Conservation (phyloP, 169 alveolate genomes). For the Plasmodium vivax region DNA sequence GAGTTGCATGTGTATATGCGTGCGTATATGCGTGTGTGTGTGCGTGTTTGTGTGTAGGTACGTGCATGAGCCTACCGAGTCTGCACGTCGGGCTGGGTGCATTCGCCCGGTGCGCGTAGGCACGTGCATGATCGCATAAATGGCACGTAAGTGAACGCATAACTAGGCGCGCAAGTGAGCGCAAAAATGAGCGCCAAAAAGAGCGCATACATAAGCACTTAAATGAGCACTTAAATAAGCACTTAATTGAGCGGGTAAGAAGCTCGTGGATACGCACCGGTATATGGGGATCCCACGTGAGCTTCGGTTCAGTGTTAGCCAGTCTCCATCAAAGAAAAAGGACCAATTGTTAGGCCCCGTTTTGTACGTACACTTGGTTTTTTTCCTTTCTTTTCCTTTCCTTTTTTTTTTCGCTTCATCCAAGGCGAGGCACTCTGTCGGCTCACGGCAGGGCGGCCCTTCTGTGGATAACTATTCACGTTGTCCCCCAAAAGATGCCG, state of each 20-base stretch:
- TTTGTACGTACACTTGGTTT: constrained; percentile 1
- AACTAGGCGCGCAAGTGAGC: not conserved
- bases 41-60: constrained; percentile 2
- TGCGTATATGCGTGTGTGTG: not conserved
- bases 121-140: not conserved
- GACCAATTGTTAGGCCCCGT: not conserved
- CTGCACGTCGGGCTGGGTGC: not conserved
- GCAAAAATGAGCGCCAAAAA: not conserved
- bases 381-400: constrained; percentile 5
- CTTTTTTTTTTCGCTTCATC: not conserved
- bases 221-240: not conserved
- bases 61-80: not conserved
- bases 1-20: not conserved
- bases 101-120: not conserved
- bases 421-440: not conserved
- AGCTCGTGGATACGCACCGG: not conserved
- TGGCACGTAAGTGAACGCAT: not conserved
- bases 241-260: not conserved
- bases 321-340: not conserved
- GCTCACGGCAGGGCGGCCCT: not conserved
- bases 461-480: not conserved
- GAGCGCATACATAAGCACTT: not conserved
- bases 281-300: not conserved
- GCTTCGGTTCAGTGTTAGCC: not conserved
- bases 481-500: not conserved